phyloP scores from a whole-genome alignment of 495 filamentous ascomycete genomes.

The Achaetomiella virescens region DNA sequence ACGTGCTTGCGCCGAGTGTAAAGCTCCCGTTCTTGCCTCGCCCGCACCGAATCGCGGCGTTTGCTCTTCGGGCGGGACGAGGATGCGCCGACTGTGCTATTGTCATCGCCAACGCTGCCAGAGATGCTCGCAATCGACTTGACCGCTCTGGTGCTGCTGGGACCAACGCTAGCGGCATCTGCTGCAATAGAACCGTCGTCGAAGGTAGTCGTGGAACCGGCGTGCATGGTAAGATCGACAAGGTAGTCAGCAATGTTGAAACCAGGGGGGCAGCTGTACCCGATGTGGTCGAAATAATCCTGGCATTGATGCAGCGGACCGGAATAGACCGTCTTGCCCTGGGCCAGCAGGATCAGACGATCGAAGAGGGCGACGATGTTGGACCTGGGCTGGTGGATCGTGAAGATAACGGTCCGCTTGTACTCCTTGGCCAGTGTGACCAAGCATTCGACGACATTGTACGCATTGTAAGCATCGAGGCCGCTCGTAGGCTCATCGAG shows the following conservation, averaged over 20 bases:
- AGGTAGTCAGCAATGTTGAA: slow-evolving; percentile 99
- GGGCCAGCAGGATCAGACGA: slow-evolving; percentile 80
- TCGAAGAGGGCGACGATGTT: slow-evolving; percentile 99
- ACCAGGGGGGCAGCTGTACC: slow-evolving; percentile 86
- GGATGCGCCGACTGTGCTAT: slow-evolving; percentile 32
- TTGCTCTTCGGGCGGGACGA: slow-evolving; percentile 56
- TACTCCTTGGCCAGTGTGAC: slow-evolving; percentile 93
- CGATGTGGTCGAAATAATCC: slow-evolving; percentile 82
- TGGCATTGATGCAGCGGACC: slow-evolving; percentile 87
- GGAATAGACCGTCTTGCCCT: slow-evolving; percentile 87
- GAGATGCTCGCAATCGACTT: slow-evolving; percentile 85
- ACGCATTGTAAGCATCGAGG: slow-evolving; percentile 91
- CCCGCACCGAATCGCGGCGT: slow-evolving; percentile 67
- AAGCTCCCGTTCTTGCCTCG: slow-evolving; percentile 81
- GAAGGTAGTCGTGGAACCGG: slow-evolving; percentile 37
- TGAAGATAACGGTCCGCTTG: slow-evolving; percentile 94
- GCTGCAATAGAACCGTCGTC: slow-evolving; percentile 51
- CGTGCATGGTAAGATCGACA: slow-evolving; percentile 97
- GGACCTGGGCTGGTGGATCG: slow-evolving; percentile 98
- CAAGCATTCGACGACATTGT: slow-evolving; percentile 93
- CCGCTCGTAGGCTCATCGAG: slow-evolving; percentile 96
- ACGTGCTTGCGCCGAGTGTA: slow-evolving; percentile 72
- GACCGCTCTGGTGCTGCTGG: slow-evolving; percentile 81
- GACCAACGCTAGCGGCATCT: slow-evolving; percentile 67
- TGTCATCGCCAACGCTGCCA: slow-evolving; percentile 55